Evolutionary conservation across 148 eudicot species (phyloP).

Genomic region (Tetragonia tetragonoides): DNA sequence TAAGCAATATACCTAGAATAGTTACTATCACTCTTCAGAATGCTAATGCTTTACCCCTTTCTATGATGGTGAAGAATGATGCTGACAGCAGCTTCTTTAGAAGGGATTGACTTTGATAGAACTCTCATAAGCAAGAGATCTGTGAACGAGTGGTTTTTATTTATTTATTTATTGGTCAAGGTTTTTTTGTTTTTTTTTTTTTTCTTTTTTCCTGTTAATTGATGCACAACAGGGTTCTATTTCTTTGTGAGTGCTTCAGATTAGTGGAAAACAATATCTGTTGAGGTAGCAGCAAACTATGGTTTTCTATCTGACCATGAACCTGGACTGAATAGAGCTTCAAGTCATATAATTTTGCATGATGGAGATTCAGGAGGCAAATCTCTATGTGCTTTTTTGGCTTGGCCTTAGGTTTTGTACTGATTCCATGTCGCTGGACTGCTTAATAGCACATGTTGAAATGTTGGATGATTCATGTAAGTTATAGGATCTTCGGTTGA

Average conservation of each 20-base stretch:
- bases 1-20: not conserved
- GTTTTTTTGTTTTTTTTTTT: too few species aligned
- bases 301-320: not conserved
- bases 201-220: not conserved
- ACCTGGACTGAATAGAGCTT: not conserved
- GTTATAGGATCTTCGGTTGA: not conserved
- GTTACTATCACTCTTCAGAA: not conserved
- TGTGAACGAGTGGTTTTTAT: not conserved
- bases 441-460: not conserved
- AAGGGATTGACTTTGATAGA: not conserved
- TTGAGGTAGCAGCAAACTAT: not conserved
- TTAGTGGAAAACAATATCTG: not conserved
- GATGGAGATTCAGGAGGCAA: not conserved
- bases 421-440: not conserved
- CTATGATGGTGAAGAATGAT: not conserved
- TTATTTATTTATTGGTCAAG: not conserved
- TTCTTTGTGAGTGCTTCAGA: not conserved
- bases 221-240: not conserved
- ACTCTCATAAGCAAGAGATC: not conserved
- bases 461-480: not conserved
- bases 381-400: too few species aligned
- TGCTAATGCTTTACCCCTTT: slow-evolving; percentile 6
- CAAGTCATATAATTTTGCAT: not conserved
- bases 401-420: too few species aligned
- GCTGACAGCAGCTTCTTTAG: not conserved